phyloP scores from a whole-genome alignment of 2,329 filamentous ascomycete species.

The Cercospora berteroae region DNA sequence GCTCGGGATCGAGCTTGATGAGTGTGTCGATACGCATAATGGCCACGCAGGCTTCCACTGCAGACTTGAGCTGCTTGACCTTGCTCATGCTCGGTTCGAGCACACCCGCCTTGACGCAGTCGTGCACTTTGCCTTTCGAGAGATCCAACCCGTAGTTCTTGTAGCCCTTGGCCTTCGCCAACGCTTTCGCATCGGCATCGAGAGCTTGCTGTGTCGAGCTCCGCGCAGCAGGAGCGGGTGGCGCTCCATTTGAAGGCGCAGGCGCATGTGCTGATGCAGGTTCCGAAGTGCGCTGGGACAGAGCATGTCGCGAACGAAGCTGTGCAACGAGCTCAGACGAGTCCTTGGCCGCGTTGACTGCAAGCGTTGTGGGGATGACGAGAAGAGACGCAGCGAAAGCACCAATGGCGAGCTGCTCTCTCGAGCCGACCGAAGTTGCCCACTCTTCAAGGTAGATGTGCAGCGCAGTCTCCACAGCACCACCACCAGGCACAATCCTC shows the following conservation, averaged over 20 bases:
- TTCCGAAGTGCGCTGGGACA: conserved; percentile 90
- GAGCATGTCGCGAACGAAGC: conserved; percentile 86
- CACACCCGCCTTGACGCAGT: conserved; percentile 91
- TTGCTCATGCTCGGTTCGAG: conserved; percentile 98
- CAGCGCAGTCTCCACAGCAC: conserved; percentile 95
- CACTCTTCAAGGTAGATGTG: conserved; percentile 99
- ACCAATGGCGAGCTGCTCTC: conserved; percentile 95
- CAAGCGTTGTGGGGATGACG: conserved; percentile 91
- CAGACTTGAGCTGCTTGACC: conserved; percentile 95
- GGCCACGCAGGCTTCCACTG: conserved; percentile 95
- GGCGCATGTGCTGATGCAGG: conserved; percentile 53
- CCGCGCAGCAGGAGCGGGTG: conserved; percentile 24
- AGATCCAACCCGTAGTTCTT: conserved; percentile 98
- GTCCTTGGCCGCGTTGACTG: conserved; percentile 96
- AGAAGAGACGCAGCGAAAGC: conserved; percentile 96
- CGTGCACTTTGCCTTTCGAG: conserved; percentile 81
- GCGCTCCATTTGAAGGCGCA: conserved; percentile 22
- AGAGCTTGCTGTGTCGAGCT: conserved; percentile 28
- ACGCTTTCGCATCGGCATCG: conserved; percentile 74
- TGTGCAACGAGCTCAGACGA: conserved; percentile 92
- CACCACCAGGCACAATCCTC: conserved; percentile 92
- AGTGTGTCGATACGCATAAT: conserved; percentile 99
- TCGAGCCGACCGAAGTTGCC: conserved; percentile 89
- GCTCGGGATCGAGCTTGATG: conserved; percentile 95
- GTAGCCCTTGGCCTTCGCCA: conserved; percentile 94